A percentile compares a stretch with the other conserved stretches of the same genome.
These are phyloP conservation scores for Yamadazyma insecticola DNA, from an alignment of 805 yeast species.

Conservation along the genomic window DNA sequence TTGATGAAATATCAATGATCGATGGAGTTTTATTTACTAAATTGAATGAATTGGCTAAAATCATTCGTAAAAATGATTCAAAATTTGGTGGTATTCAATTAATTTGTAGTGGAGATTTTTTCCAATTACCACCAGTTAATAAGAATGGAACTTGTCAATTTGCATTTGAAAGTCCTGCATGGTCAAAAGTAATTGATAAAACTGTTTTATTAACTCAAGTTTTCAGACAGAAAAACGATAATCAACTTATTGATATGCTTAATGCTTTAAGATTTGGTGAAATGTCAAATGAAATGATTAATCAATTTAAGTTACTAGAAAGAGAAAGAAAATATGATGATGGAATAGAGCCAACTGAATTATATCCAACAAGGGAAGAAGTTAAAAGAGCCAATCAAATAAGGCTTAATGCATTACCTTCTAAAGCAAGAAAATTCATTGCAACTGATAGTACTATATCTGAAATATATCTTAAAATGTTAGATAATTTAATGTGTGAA, in stretches of 20 bases:
- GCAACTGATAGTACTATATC: constrained; percentile 27
- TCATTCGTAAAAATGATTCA: constrained; percentile 40
- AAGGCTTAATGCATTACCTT: constrained; percentile 39
- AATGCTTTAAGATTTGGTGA: constrained; percentile 77
- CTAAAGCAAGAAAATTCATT: constrained; percentile 36
- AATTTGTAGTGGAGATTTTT: constrained; percentile 90
- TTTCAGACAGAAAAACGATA: constrained; percentile 84
- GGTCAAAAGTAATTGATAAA: constrained; percentile 60
- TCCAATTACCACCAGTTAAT: constrained; percentile 89
- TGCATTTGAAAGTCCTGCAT: constrained; percentile 70
- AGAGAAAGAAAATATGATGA: constrained; percentile 58
- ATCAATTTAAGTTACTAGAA: constrained; percentile 48
- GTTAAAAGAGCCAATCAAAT: constrained; percentile 70
- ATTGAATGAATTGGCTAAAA: constrained; percentile 64
- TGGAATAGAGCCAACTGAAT: constrained; percentile 84
- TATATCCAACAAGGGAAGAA: constrained; percentile 81
- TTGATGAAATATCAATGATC: constrained; percentile 95
- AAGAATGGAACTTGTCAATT: constrained; percentile 37
- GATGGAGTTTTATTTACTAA: constrained; percentile 76
- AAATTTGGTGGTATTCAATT: constrained; percentile 97
- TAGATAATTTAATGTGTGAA: constrained; percentile 72
- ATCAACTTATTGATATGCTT: constrained; percentile 68
- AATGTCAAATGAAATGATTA: constrained; percentile 45
- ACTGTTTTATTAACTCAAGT: constrained; percentile 74
- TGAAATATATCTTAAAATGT: constrained; percentile 20